A percentile compares a stretch with the other conserved stretches of the same genome.
These are phyloP conservation scores for Phycomyces nitens DNA, from an alignment of 192 early-diverging fungal species.

Conservation along the genomic window DNA sequence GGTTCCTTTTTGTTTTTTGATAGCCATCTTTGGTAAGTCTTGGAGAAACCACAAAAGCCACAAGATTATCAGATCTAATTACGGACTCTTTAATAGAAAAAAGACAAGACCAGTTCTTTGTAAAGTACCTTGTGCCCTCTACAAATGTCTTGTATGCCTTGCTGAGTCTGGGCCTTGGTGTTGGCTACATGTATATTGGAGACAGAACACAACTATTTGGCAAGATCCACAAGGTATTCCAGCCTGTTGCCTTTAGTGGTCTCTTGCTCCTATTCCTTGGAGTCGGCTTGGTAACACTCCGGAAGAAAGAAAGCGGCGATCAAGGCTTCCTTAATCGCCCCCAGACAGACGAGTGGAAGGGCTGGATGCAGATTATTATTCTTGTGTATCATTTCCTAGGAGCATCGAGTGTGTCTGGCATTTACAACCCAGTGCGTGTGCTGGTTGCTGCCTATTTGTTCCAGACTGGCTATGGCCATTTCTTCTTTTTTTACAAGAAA, in stretches of 20 bases:
- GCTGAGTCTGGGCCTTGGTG: constrained; percentile 44
- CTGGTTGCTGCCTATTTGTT: constrained; percentile 78
- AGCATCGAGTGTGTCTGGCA: constrained; percentile 56
- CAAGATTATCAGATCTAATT: too few relatives aligned
- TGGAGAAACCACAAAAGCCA: background rate
- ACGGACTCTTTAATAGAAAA: too few relatives aligned
- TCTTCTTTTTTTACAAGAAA: constrained; percentile 69
- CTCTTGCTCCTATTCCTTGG: constrained; percentile 39
- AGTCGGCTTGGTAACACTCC: constrained; percentile 44
- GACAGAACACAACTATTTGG: constrained; percentile 71
- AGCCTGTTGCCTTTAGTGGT: constrained; percentile 42
- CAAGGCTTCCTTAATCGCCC: constrained; percentile 67
- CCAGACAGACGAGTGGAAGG: constrained; percentile 87
- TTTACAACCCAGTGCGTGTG: constrained; percentile 73
- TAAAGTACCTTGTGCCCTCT: too few relatives aligned
- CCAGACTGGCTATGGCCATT: constrained; percentile 83
- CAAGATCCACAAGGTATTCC: constrained; percentile 66
- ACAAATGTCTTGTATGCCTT: constrained; percentile 37
- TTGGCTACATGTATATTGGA: constrained; percentile 60
- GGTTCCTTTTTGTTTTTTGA: constrained; percentile 29
- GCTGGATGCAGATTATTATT: constrained; percentile 84
- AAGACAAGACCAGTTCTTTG: too few relatives aligned
- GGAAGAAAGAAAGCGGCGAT: constrained; percentile 39
- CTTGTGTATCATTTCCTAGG: constrained; percentile 72
- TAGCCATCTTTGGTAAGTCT: background rate